phyloP scores from a whole-genome alignment of 352 stramenopile species.

The Pythium vanterpoolii region DNA sequence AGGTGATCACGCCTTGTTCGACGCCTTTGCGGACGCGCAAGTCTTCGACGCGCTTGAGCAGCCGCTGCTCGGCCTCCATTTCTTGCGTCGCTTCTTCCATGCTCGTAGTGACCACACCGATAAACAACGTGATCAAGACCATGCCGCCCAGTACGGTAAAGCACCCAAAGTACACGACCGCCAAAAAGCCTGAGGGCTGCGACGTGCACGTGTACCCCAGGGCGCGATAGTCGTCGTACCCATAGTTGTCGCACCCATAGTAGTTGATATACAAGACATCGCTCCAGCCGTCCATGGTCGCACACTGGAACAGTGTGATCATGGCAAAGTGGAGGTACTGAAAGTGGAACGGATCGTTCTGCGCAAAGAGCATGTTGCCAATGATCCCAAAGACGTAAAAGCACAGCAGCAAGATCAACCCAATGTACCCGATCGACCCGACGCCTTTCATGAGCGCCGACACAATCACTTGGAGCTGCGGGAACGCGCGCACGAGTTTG shows the following conservation, averaged over 20 bases:
- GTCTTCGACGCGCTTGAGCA: constrained; percentile 57
- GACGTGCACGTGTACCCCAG: constrained; percentile 63
- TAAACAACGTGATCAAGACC: constrained; percentile 90
- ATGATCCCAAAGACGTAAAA: constrained; percentile 92
- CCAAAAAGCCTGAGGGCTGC: constrained; percentile 37
- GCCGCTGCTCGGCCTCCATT: constrained; percentile 72
- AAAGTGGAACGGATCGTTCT: constrained; percentile 89
- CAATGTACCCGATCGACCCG: constrained; percentile 87
- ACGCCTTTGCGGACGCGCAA: constrained; percentile 54
- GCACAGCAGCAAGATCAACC: constrained; percentile 83
- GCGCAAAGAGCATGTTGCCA: constrained; percentile 87
- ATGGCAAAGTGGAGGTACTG: constrained; percentile 85
- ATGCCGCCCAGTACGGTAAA: constrained; percentile 86
- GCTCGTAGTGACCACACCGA: constrained; percentile 89
- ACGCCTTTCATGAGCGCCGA: constrained; percentile 88
- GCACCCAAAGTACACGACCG: constrained; percentile 73
- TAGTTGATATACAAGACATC: constrained; percentile 91
- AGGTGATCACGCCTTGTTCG: constrained; percentile 40
- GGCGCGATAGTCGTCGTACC: constrained; percentile 56
- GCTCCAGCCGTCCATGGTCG: constrained; percentile 90
- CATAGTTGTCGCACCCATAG: constrained; percentile 84
- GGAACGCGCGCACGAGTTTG: constrained; percentile 85
- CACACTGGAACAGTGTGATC: constrained; percentile 85
- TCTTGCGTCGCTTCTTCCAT: constrained; percentile 90
- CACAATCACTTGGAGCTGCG: constrained; percentile 88